Percentiles rank a stretch among this genome's conserved stretches.
phyloP scores from a whole-genome alignment of 345 rosid species.

The Diplotaxis tenuifolia region DNA sequence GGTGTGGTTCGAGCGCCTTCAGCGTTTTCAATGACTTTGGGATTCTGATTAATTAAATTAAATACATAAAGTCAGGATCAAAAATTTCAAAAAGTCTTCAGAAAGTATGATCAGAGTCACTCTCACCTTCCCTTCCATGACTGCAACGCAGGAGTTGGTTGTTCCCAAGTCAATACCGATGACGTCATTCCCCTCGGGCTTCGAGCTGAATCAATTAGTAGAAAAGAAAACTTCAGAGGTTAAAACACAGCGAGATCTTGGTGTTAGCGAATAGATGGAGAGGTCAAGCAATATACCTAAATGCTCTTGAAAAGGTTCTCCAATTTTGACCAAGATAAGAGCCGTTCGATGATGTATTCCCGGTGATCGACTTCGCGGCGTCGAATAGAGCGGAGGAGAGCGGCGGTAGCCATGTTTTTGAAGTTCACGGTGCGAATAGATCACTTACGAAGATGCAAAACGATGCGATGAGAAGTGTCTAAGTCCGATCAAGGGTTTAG shows the following conservation, averaged over 20 bases:
- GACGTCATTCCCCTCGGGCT: slow-evolving; percentile 79
- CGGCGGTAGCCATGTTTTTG: slow-evolving; percentile 59
- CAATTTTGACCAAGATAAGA: slow-evolving; percentile 44
- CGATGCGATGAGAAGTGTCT: not conserved
- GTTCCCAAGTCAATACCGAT: slow-evolving; percentile 98
- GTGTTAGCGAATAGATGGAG: not conserved
- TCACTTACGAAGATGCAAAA: not conserved
- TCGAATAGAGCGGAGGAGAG: slow-evolving; percentile 65
- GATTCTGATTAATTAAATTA: no score
- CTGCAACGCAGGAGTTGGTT: slow-evolving; percentile 94
- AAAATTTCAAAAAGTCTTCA: not conserved
- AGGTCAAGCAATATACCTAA: slow-evolving; percentile 55
- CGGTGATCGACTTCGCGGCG: slow-evolving; percentile 60
- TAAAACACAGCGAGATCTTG: not conserved
- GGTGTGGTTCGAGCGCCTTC: slow-evolving; percentile 97
- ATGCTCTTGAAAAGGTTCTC: slow-evolving; percentile 62
- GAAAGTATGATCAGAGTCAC: not conserved
- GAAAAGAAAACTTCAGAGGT: not conserved
- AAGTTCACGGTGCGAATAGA: not conserved
- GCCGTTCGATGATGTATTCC: slow-evolving; percentile 47
- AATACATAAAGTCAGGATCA: not conserved
- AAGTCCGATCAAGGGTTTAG: slow-evolving; percentile 37
- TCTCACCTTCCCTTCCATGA: slow-evolving; percentile 97
- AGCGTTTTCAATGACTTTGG: slow-evolving; percentile 86
- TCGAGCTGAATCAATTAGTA: slow-evolving; percentile 48